phyloP scores from a whole-genome alignment of 1,284 basidiomycete genomes.

The Hemileia vastatrix region DNA sequence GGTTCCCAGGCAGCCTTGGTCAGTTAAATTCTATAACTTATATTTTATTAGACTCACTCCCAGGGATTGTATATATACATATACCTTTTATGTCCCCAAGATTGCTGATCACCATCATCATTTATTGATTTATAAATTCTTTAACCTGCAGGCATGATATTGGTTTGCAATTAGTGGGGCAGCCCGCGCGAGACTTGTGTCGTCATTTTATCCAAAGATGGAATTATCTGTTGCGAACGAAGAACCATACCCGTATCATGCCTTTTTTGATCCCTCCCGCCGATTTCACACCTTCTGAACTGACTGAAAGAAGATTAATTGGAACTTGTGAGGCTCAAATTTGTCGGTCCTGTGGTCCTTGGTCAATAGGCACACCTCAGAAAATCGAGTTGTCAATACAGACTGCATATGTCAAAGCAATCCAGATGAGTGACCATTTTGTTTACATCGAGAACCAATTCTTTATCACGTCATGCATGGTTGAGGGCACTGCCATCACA shows the following conservation, averaged over 20 bases:
- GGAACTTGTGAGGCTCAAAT: constrained; percentile 97
- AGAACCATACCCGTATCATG: constrained; percentile 84
- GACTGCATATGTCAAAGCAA: constrained; percentile 77
- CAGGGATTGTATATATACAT: neutral
- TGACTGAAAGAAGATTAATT: constrained; percentile 70
- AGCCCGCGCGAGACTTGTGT: constrained; percentile 87
- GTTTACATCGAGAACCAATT: constrained; percentile 97
- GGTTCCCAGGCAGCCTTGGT: constrained; percentile 95
- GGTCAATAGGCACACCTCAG: constrained; percentile 84
- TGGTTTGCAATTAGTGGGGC: constrained; percentile 86
- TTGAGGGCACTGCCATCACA: constrained; percentile 76
- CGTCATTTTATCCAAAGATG: constrained; percentile 93
- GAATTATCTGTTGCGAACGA: constrained; percentile 82
- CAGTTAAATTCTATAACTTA: constrained; percentile 30
- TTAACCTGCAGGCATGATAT: constrained; percentile 71
- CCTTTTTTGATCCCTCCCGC: constrained; percentile 89
- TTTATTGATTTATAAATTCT: too few species aligned
- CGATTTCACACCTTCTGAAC: constrained; percentile 75
- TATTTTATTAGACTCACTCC: neutral
- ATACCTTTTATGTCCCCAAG: neutral
- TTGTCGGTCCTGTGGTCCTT: constrained; percentile 86
- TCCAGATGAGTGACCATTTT: constrained; percentile 86
- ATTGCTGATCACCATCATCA: neutral
- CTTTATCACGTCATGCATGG: constrained; percentile 88
- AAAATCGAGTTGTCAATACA: constrained; percentile 87